Evolutionary conservation across 345 rosid genomes (phyloP), one percentile per base, ranked within the genome.

Genomic region (Trapa incisa): DNA sequence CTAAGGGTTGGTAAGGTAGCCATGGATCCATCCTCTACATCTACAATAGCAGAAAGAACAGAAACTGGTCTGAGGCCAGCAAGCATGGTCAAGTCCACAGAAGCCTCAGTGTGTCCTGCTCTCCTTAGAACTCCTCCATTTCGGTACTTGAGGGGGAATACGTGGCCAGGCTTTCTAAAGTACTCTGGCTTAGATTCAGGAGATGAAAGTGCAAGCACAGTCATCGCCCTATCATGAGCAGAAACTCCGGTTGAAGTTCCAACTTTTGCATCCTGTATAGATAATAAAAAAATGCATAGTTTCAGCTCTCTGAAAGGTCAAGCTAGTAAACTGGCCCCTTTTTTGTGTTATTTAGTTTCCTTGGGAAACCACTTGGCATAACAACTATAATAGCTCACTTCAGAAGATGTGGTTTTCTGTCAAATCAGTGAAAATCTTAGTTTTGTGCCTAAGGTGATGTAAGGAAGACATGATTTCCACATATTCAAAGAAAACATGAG

Each of bases 51-150:
- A 33, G 95, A 85, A 73, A 89, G 89, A 71, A 87, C 82, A 65
- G 95, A 87, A 50, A 92, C 80, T 0, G 92, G 92, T 62, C 71
- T 73, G 54, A 89, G 71, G 50, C 88, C 88, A 47, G 92, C 83
- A 13, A 85, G 75, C 70, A 78, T 70, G 67, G 86, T 80, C 75
- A 89, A 72, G 82, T 92, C 95, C 16, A 89, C 77, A 0, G 96
- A 92, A 69, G 98, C 96, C 80, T 92, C 95, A 0, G 98, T 89
- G 75, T 87, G 96, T 35, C 91, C 95, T 22, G 92, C 92, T 76
- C 98, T 85, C 66, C 96, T 78, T 36, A 87, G 69, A 65, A 92
- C 87, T 50, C 98, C 98, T n/a, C 96, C 98, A 1, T 85, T 82
- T 62, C 92, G 72, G 76, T 89, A 89, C 83, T 86, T 87, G 7